These are phyloP conservation scores for Ziziphus jujuba DNA, from an alignment of 306 rosid species.

Conservation along the genomic window DNA sequence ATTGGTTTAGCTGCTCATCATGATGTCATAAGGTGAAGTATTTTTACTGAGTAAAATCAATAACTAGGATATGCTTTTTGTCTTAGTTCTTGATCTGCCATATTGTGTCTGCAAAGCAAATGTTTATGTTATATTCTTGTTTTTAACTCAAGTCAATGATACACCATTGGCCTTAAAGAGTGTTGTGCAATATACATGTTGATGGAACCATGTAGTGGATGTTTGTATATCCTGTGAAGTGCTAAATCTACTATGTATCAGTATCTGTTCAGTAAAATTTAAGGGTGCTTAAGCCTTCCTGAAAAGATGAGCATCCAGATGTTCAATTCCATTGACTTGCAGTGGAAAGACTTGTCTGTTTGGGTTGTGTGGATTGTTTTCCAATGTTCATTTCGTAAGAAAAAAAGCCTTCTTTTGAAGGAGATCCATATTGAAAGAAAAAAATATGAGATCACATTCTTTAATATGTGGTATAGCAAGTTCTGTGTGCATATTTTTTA, in stretches of 20 bases:
- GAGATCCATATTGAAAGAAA: no score
- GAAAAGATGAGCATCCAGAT: not conserved
- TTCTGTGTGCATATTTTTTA: not conserved
- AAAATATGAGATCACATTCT: no score
- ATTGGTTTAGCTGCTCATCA: no score
- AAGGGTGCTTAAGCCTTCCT: not conserved
- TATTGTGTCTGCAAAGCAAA: not conserved
- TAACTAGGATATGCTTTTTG: not conserved
- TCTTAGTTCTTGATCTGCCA: not conserved
- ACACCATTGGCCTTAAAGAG: no score
- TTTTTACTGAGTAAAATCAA: not conserved
- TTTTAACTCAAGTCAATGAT: not conserved
- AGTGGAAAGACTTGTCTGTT: no score
- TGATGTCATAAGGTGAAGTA: no score
- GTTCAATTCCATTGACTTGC: no score
- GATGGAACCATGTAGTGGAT: not conserved
- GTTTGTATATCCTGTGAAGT: not conserved
- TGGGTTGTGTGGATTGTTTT: no score
- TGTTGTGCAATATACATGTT: no score
- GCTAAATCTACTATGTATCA: not conserved
- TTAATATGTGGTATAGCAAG: no score
- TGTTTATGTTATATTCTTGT: not conserved
- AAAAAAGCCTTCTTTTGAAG: no score
- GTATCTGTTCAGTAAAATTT: not conserved
- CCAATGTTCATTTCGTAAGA: no score